Base-by-base conservation (phyloP, 139 green algal species). In the Tetradesmus lagerheimii region DNA sequence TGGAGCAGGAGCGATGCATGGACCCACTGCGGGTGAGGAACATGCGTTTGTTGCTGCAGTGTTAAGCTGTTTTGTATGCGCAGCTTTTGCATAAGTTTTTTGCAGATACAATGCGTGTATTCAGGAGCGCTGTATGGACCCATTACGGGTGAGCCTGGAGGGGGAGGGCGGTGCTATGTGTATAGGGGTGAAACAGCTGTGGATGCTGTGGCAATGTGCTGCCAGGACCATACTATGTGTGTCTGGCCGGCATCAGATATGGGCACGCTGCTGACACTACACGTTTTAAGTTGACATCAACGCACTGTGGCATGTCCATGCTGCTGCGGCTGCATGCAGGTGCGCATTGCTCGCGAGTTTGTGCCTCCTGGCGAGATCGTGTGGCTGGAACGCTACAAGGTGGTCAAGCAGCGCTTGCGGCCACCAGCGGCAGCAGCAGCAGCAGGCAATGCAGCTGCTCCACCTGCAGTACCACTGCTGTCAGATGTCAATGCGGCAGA, bases 291-390 rank as follows among this genome's bases (percentile, higher is more conserved):
- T n/a, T n/a, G n/a, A n/a, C n/a, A n/a, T n/a, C n/a, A n/a, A n/a
- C n/a, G n/a, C n/a, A n/a, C n/a, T n/a, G n/a, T n/a, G n/a, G n/a
- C n/a, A n/a, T n/a, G n/a, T n/a, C n/a, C n/a, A n/a, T n/a, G n/a
- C 27, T 34, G 66, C 66, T 71, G 57, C 57, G 20, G 20, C 25
- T 5, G 57, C 23, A 4, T 80, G n/a, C 85, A 90, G 86, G 87
- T 91, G 29, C 87, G 87, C 37, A 87, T 91, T 53, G 88, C 88
- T 12, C 88, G 88, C n/a, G 80, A 88, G 80, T 88, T 91, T 57
- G 66, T 91, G 41, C 88, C 80, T 11, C 88, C 88, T 31, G 88
- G 88, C 6, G 23, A 82, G 35, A 62, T 91, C 47, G 64, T 91
- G 25, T 91, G 88, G 88, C 41, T 91, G 39, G 80, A 91, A 43